Base-by-base conservation (phyloP, 1,284 basidiomycete species). In the Trichosporon sp. region DNA sequence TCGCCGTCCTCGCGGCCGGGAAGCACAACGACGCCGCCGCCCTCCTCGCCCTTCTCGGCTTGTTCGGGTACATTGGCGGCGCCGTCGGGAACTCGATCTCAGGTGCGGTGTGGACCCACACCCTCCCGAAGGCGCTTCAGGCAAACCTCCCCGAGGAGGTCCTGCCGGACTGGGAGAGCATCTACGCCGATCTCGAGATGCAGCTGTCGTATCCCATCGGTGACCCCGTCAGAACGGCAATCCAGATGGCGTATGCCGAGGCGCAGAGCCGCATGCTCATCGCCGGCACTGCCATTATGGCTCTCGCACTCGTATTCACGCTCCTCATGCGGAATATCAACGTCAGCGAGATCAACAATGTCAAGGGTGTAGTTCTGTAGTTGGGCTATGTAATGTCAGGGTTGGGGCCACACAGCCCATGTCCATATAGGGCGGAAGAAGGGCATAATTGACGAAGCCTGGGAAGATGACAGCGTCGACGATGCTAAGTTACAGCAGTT, bases 91-190 rank as follows among this genome's bases (percentile, higher is more conserved):
- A 75, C 66, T 70, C 76, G 8, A 76, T 83, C 70, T 83, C 81
- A 4, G 83, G 82, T 21, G 82, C 83, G 9, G 83, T 85, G 71
- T 85, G 84, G 84, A 84, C 84, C 8, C 69, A 84, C 69, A 77
- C 79, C 3, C 72, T 85, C 1, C 82, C 83, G 62, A 65, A 66
- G 11, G 71, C 73, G 35, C 74, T 84, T n/a, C 56, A 69, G 32
- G 34, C 64, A n/a, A 68, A 73, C 3, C 72, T 84, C 3, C 73
- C 84, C 35, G 79, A 76, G 42, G 76, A 78, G 8, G 74, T 79
- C 0, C 67, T 81, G 1, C 77, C 74, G 8, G 68, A 73, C 56
- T 75, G 70, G 71, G 74, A 80, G 62, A 66, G 64, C 3, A 80
- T 80, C 58, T 80, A 80, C 68, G 73, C 75, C 27, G 64, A 65